phyloP scores from a whole-genome alignment of 768 basidiomycete genomes.

The Pleurotus tuoliensis region DNA sequence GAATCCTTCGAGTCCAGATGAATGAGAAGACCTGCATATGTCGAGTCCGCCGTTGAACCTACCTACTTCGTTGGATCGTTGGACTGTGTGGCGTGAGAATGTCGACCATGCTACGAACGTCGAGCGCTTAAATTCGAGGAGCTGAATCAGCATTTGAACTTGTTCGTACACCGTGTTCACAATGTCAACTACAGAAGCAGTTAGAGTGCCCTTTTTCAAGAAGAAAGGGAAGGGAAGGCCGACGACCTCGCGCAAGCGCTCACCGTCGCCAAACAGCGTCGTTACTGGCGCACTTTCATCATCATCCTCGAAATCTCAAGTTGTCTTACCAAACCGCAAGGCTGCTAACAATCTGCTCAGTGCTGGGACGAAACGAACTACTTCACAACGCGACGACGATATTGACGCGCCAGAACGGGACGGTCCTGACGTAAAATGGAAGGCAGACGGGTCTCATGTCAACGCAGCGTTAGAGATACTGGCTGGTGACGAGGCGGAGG shows the following conservation, averaged over 20 bases:
- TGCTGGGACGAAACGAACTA: constrained; percentile 43
- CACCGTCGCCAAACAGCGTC: constrained; percentile 47
- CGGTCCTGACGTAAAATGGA: constrained; percentile 74
- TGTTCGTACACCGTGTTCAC: constrained; percentile 12
- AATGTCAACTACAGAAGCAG: constrained; percentile 35
- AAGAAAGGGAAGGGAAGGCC: constrained; percentile 77
- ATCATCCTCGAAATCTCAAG: constrained; percentile 56
- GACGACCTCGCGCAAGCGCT: constrained; percentile 71
- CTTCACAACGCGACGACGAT: constrained; percentile 62
- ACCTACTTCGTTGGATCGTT: too few species aligned
- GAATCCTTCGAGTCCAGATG: too few species aligned
- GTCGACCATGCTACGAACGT: not conserved
- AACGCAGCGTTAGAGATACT: constrained; percentile 72
- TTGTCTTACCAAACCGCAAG: constrained; percentile 76
- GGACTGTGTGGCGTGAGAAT: too few species aligned
- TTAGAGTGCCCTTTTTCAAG: constrained; percentile 85
- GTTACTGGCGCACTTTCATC: constrained; percentile 13
- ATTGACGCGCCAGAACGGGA: constrained; percentile 51
- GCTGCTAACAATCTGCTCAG: constrained; percentile 63
- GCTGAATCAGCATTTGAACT: not conserved
- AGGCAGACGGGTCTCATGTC: constrained; percentile 69
- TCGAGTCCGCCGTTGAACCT: too few species aligned
- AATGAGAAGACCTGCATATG: too few species aligned
- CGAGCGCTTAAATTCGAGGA: not conserved
- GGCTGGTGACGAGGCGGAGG: constrained; percentile 79